Conservation (phyloP, 306 rosid genomes). For the Abrus pulchellus region DNA sequence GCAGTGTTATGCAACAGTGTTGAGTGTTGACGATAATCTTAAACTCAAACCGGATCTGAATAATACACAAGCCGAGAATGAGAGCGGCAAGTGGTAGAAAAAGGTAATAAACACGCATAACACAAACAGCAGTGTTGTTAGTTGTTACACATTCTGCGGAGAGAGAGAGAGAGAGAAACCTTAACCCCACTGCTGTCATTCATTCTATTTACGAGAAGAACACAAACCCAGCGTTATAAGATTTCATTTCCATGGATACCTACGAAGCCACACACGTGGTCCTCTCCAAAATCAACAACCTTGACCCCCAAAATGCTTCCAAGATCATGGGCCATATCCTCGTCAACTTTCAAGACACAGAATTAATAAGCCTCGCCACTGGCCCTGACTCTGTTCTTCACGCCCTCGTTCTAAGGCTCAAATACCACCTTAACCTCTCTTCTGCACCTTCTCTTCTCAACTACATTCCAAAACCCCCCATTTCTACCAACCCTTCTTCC, state of each 20-base stretch:
- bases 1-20: no score
- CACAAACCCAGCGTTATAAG: no score
- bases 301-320: constrained; percentile 73
- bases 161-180: neutral
- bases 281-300: constrained; percentile 61
- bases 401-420: constrained; percentile 57
- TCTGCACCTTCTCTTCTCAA: constrained; percentile 40
- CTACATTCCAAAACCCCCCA: constrained; percentile 62
- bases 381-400: constrained; percentile 67
- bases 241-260: constrained; percentile 62
- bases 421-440: constrained; percentile 60
- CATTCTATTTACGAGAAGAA: no score
- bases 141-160: no score
- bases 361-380: constrained; percentile 65
- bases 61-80: no score
- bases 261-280: constrained; percentile 67
- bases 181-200: no score
- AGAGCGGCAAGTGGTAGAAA: no score
- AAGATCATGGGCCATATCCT: constrained; percentile 76
- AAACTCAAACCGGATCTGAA: no score
- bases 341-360: constrained; percentile 65
- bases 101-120: no score
- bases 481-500: constrained; percentile 55
- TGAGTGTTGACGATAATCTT: no score
- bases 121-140: no score